These are phyloP conservation scores for Aspergillus quadrilineatus DNA, from an alignment of 2,329 filamentous ascomycete genomes.

Conservation along the genomic window DNA sequence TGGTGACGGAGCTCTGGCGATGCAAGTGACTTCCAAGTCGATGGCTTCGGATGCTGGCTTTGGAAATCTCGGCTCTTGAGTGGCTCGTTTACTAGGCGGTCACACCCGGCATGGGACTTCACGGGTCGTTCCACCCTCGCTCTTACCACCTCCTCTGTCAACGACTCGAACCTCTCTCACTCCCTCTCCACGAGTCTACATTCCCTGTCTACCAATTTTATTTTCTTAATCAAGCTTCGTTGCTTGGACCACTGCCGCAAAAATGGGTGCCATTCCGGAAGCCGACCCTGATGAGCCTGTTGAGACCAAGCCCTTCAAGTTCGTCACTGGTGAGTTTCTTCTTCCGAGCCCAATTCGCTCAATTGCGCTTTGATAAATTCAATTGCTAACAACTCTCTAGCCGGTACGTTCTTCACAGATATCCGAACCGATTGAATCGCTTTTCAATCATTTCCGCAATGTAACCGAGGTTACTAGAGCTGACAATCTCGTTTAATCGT, in stretches of 20 bases:
- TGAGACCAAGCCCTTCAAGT: slow-evolving; percentile 99
- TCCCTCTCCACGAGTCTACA: slow-evolving; percentile 9
- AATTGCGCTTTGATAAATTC: slow-evolving; percentile 28
- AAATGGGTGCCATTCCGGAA: slow-evolving; percentile 74
- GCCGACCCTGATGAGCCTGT: slow-evolving; percentile 68
- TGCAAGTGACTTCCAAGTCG: slow-evolving; percentile 14
- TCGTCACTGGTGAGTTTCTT: slow-evolving; percentile 82
- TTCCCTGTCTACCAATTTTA: background rate
- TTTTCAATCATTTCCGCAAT: slow-evolving; percentile 11
- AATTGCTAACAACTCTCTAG: slow-evolving; percentile 47
- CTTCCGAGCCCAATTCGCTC: slow-evolving; percentile 17
- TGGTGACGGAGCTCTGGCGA: slow-evolving; percentile 26
- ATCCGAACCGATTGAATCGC: slow-evolving; percentile 14
- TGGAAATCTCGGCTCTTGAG: slow-evolving; percentile 35
- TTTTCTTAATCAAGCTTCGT: slow-evolving; percentile 16
- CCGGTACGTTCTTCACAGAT: slow-evolving; percentile 45
- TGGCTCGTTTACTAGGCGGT: slow-evolving; percentile 42
- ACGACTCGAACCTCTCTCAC: slow-evolving; percentile 22
- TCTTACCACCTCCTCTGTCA: slow-evolving; percentile 20
- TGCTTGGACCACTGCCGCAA: slow-evolving; percentile 46
- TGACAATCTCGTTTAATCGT: slow-evolving; percentile 2
- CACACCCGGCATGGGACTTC: slow-evolving; percentile 37
- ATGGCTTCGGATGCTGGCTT: slow-evolving; percentile 32
- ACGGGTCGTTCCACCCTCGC: slow-evolving; percentile 32
- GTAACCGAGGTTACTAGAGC: slow-evolving; percentile 10